Evolutionary conservation across 1,284 basidiomycete genomes (phyloP), one percentile per base, ranked within the genome.

Genomic region (Melampsora americana): DNA sequence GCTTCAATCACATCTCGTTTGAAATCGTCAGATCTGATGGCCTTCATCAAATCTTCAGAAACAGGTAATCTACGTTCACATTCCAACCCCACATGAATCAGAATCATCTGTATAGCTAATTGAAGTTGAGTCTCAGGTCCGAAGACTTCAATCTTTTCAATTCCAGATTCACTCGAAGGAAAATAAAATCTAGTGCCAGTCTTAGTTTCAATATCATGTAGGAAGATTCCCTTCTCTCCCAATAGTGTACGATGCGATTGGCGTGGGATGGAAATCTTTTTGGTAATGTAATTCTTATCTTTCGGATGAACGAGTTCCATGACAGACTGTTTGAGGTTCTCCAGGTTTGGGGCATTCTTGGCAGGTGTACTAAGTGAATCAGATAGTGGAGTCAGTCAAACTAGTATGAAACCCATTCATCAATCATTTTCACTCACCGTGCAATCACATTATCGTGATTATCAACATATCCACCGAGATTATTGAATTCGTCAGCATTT

Each of bases 381-480:
- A 44, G 32, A 53, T 4, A 46, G 26, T 0, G 64, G 39, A 0
- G 39, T 30, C 30, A 16, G n/a, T 30, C 7, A 59, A 48, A 44
- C 18, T 78, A 79, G 12, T 1, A 16, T 5, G 20, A 64, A 71
- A 64, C 12, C 9, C 16, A 20, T 30, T 18, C 20, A 42, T 35
- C n/a, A 56, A 42, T 23, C 9, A 18, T 42, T 20, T 35, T 78
- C 78, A 69, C 71, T 23, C 5, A 73, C 71, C 95, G 88, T 26
- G 95, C 95, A 61, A 99, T 89, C 69, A 99, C 95, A 81, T 99
- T 99, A 85, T 99, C 95, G 82, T 98, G 95, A 83, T 96, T 96
- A 84, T 99, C 94, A 80, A 92, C 89, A 84, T 98, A 97, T 18
- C 95, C 95, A 44, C 94, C 95, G 77, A 96, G 86, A 12, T 91